Percentiles rank a stretch among this genome's conserved stretches.
phyloP scores from a whole-genome alignment of 2,329 filamentous ascomycete genomes.

The Cadophora sp. region DNA sequence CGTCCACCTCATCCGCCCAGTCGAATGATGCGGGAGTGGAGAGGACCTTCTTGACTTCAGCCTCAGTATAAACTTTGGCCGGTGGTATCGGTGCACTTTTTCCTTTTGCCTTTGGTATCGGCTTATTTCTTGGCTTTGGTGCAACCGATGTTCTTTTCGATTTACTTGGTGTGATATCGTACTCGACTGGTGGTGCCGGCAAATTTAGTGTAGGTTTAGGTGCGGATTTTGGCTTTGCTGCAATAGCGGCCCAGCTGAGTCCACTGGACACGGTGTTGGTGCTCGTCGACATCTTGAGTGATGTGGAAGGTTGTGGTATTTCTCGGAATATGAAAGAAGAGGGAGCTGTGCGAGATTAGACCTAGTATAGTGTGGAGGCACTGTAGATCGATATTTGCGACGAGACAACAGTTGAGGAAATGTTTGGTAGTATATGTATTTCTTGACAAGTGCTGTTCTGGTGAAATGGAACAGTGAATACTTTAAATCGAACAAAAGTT shows the following conservation, averaged over 20 bases:
- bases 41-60: background rate
- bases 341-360: background rate
- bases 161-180: no score
- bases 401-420: background rate
- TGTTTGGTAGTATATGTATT: background rate
- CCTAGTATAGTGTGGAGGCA: background rate
- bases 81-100: background rate
- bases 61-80: background rate
- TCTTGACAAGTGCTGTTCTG: background rate
- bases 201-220: no score
- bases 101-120: no score
- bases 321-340: background rate
- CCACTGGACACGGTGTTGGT: background rate
- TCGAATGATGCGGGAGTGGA: background rate
- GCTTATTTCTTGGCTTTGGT: no score
- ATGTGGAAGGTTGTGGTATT: background rate
- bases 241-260: background rate
- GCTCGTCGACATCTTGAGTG: background rate
- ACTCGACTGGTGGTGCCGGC: background rate
- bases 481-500: background rate
- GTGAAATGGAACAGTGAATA: background rate
- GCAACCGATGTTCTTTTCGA: no score
- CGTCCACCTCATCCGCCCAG: conserved; percentile 3
- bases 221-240: background rate
- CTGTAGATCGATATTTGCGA: background rate